Percentiles rank a stretch among this genome's conserved stretches.
phyloP scores from a whole-genome alignment of 140 eudicot genomes.

The Bidens hawaiensis region DNA sequence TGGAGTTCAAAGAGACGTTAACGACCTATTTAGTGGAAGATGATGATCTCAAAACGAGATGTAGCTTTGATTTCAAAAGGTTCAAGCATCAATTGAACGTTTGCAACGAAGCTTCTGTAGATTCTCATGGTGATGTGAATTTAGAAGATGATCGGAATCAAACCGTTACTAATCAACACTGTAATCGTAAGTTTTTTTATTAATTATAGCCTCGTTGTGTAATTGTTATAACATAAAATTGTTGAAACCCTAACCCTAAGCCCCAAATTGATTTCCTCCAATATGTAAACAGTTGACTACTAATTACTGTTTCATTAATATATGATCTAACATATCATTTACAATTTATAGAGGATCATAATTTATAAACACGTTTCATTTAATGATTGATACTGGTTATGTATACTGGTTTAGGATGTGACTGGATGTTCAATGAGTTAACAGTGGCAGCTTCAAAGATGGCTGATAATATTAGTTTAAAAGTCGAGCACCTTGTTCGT shows the following conservation, averaged over 20 bases:
- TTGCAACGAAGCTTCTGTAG: neutral
- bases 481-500: conserved; percentile 38
- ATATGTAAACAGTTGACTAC: no score
- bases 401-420: conserved; percentile 45
- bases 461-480: conserved; percentile 33
- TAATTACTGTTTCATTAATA: no score
- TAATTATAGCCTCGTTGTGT: no score
- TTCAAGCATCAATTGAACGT: conserved; percentile 27
- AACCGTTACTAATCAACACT: neutral
- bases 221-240: no score
- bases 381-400: no score
- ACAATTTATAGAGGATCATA: no score
- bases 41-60: conserved; percentile 23
- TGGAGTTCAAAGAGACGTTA: conserved; percentile 47
- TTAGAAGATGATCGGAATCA: neutral
- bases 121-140: neutral
- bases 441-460: conserved; percentile 39
- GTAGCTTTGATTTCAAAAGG: conserved; percentile 41
- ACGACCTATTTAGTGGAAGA: conserved; percentile 31
- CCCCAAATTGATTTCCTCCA: no score
- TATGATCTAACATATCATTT: no score
- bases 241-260: no score
- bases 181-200: neutral
- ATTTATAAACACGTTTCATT: neutral
- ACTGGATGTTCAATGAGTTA: conserved; percentile 37